Evolutionary conservation across 108 stramenopile genomes (phyloP).

Genomic region (Cylindrotheca closterium): DNA sequence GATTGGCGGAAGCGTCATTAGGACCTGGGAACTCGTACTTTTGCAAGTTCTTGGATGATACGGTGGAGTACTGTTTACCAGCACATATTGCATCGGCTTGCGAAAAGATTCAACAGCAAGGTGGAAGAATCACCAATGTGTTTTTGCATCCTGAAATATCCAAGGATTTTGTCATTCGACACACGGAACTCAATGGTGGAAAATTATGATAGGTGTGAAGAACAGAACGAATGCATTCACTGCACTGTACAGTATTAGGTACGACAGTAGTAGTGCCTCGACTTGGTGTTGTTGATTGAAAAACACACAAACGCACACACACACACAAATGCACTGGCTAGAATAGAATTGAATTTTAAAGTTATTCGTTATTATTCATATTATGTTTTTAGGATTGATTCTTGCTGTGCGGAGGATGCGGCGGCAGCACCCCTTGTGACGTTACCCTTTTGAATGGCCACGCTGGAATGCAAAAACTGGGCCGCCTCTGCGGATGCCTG

Average conservation of each 20-base stretch:
- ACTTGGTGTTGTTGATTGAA: background rate
- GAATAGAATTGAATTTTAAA: no score
- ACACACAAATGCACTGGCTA: constrained; percentile 3
- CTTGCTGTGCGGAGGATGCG: background rate
- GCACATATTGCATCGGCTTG: constrained; percentile 52
- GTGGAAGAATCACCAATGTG: constrained; percentile 46
- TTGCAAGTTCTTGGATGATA: constrained; percentile 73
- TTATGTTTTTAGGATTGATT: no score
- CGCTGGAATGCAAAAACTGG: constrained; percentile 58
- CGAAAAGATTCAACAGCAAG: constrained; percentile 46
- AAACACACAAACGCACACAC: constrained; percentile 4
- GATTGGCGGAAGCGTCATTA: constrained; percentile 70
- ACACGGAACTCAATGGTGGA: constrained; percentile 39
- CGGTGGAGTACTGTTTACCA: constrained; percentile 72
- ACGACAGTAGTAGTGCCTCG: background rate
- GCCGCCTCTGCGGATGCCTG: constrained; percentile 69
- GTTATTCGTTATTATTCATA: no score
- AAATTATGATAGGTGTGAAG: background rate
- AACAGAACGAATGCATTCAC: background rate
- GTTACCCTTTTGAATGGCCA: constrained; percentile 61
- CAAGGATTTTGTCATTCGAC: constrained; percentile 57
- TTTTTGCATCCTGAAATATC: constrained; percentile 48
- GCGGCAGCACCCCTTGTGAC: constrained; percentile 61
- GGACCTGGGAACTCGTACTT: constrained; percentile 74
- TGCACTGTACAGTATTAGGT: background rate